Percentiles rank a stretch among this genome's conserved stretches.
These are phyloP conservation scores for Penicillium frequentans DNA, from an alignment of 2,329 filamentous ascomycete genomes.

Conservation along the genomic window DNA sequence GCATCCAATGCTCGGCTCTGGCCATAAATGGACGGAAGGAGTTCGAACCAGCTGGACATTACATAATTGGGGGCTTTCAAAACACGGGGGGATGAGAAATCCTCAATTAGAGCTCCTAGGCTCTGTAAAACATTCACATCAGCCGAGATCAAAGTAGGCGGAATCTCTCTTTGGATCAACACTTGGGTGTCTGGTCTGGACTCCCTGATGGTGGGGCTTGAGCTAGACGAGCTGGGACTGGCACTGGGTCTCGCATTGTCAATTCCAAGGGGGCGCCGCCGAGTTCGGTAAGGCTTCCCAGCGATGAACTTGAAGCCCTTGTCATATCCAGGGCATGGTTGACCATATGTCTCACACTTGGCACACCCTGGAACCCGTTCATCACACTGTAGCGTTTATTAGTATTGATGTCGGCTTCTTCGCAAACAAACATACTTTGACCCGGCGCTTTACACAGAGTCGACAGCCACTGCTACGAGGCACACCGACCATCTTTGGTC, in stretches of 20 bases:
- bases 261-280: slow-evolving; percentile 5
- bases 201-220: neutral
- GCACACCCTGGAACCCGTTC: slow-evolving; percentile 32
- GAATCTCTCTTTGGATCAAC: neutral
- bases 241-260: neutral
- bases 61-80: slow-evolving; percentile 16
- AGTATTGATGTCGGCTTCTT: neutral
- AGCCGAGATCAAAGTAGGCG: slow-evolving; percentile 4
- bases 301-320: slow-evolving; percentile 35
- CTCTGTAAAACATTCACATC: slow-evolving; percentile 24
- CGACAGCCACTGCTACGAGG: slow-evolving; percentile 28
- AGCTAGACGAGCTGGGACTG: neutral
- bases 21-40: slow-evolving; percentile 27
- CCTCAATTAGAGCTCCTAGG: slow-evolving; percentile 21
- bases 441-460: slow-evolving; percentile 28
- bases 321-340: slow-evolving; percentile 35
- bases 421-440: slow-evolving; percentile 23
- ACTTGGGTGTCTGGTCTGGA: neutral
- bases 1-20: slow-evolving; percentile 24
- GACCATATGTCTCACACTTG: slow-evolving; percentile 35
- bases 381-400: slow-evolving; percentile 30
- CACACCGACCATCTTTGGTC: slow-evolving; percentile 22
- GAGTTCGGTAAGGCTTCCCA: slow-evolving; percentile 29
- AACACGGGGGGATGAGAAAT: slow-evolving; percentile 22
- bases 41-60: slow-evolving; percentile 23